Conservation (phyloP, 352 stramenopile genomes). For the Phytophthora pisi region DNA sequence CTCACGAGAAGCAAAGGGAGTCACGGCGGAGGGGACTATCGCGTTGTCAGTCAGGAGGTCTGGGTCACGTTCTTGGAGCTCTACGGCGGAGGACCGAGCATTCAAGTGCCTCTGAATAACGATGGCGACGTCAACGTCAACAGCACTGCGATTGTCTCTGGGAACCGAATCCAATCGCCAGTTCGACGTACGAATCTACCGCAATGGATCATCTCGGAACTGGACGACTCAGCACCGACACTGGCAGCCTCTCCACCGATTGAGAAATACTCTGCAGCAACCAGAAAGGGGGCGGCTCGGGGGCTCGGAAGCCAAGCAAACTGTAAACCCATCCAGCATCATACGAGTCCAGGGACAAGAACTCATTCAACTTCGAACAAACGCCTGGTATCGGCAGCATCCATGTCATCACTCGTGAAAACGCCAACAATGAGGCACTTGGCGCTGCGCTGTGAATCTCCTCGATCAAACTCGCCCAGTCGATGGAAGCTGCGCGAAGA, state of each 20-base stretch:
- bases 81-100: slow-evolving; percentile 72
- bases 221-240: slow-evolving; percentile 47
- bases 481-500: slow-evolving; percentile 35
- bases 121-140: neutral
- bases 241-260: slow-evolving; percentile 11
- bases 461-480: slow-evolving; percentile 23
- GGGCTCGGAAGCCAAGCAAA: slow-evolving; percentile 10
- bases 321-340: slow-evolving; percentile 3
- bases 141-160: neutral
- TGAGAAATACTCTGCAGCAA: slow-evolving; percentile 18
- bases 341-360: slow-evolving; percentile 2
- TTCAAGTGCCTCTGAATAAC: slow-evolving; percentile 39
- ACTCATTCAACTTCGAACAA: slow-evolving; percentile 13
- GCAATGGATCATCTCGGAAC: slow-evolving; percentile 61
- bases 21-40: slow-evolving; percentile 52
- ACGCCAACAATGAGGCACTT: slow-evolving; percentile 12
- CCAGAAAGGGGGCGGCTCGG: slow-evolving; percentile 18
- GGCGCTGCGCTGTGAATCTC: slow-evolving; percentile 9
- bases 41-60: slow-evolving; percentile 70
- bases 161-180: slow-evolving; percentile 4
- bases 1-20: slow-evolving; percentile 50
- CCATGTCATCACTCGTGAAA: slow-evolving; percentile 29
- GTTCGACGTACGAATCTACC: neutral
- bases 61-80: slow-evolving; percentile 64
- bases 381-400: slow-evolving; percentile 24